Evolutionary conservation across 164 flowering plant genomes (phyloP).

Genomic region (grape (Vitis vinifera)): DNA sequence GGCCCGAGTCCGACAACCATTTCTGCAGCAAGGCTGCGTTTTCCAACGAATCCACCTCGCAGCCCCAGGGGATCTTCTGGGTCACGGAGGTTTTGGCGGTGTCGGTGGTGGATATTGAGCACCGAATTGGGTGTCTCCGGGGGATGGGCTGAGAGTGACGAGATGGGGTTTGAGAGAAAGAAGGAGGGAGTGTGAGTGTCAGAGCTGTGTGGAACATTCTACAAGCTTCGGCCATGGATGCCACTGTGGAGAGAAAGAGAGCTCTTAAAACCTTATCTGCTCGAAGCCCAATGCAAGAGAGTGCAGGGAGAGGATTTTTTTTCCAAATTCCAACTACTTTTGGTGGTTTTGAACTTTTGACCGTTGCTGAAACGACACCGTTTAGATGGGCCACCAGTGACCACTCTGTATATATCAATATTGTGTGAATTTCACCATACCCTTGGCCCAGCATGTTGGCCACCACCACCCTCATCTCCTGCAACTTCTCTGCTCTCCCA

Average conservation of each 20-base stretch:
- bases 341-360: constrained; percentile 4
- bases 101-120: constrained; percentile 49
- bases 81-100: constrained; percentile 10
- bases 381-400: neutral
- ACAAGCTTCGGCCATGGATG: constrained; percentile 64
- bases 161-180: constrained; percentile 19
- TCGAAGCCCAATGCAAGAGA: neutral
- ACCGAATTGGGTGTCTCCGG: constrained; percentile 29
- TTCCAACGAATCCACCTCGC: constrained; percentile 80
- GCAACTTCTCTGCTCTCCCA: constrained; percentile 36
- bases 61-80: constrained; percentile 73
- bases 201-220: constrained; percentile 27
- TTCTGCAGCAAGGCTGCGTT: constrained; percentile 69
- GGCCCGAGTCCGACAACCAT: constrained; percentile 75
- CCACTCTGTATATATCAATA: no score
- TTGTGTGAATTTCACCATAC: no score
- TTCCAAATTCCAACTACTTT: neutral
- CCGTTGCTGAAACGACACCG: constrained; percentile 1
- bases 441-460: constrained; percentile 24
- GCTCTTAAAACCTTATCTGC: constrained; percentile 7
- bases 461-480: constrained; percentile 40
- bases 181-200: constrained; percentile 32
- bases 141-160: neutral
- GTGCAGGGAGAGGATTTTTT: neutral
- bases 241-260: constrained; percentile 10